Base-by-base conservation (phyloP, 1,284 basidiomycete species). In the Fomes fomentarius region DNA sequence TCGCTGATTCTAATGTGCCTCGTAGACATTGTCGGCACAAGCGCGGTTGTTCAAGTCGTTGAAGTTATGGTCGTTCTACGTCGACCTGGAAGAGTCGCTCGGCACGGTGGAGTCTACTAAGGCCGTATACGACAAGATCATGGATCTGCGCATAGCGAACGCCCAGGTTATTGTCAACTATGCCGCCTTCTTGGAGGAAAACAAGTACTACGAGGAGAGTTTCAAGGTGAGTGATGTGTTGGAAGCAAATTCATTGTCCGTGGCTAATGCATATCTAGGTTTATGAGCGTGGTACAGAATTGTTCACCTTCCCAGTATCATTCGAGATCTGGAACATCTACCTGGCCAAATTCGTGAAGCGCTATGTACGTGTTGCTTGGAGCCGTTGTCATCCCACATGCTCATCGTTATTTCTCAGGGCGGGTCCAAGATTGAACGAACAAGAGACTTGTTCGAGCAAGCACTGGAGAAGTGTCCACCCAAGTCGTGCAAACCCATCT, bases 271-370 rank as follows among this genome's bases (percentile, higher is more conserved):
- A n/a, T n/a, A n/a, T n/a, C n/a, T 50, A 89, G 88, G 89, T 98
- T 33, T 99, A 98, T 71, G 97, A 99, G 71, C 87, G 96, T 41
- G 97, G 97, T 39, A 94, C 97, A 9, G 97, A 99, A 63, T 77
- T 98, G 17, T 99, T 99, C 79, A 96, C 95, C 7, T 99, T 95
- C 79, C 97, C 97, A 0, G 87, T 99, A 43, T 96, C 94, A 2
- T 99, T 98, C 70, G 97, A 99, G 74, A 87, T 99, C 61, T 99
- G 97, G 96, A 99, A 99, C 70, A 96, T 98, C 54, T 99, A 98
- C 72, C 77, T 99, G 35, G 91, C 93, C 54, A 98, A 98, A 74
- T 99, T 99, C 69, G 84, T 96, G 60, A 96, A 95, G 74, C 89
- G 97, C 71, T 98, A 97, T 74, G 93, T 94, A 65, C 69, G 89